Base-by-base conservation (phyloP, 306 rosid genomes). In the Trichosanthes cucumerina region DNA sequence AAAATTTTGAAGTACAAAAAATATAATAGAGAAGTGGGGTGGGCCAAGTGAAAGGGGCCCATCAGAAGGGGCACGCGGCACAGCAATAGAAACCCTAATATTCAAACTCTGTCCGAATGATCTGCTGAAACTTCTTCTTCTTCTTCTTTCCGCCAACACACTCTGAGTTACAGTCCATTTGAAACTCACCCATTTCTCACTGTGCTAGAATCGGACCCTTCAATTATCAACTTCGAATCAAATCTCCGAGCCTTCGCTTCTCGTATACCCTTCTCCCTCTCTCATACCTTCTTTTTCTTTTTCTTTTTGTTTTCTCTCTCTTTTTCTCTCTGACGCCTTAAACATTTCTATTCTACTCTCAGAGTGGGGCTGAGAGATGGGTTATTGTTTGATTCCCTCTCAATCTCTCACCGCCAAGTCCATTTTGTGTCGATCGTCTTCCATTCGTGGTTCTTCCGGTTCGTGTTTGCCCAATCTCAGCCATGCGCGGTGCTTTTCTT, bases 381-480 rank as follows among this genome's bases (percentile, higher is more conserved):
- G 69, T 9, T 80, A 83, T 39, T 87, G 88, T 78, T 76, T 86
- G 52, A 83, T 62, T 26, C 81, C 73, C 60, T 81, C 84, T 59
- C 75, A 81, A 15, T 31, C 36, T 63, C 79, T 88, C 50, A 31
- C 79, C 3, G 11, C 90, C 18, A n/a, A 47, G 1, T 66, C 86
- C 16, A 1, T 78, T 18, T 26, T 33, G 4, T 43, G 69, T 0
- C 85, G 49, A 39, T 24, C 78, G 21, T 74, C 78, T 2, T 18
- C 50, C 47, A 31, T 84, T 16, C 5, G 59, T 47, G 44, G 78
- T 36, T 77, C 77, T 73, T 52, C 79, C 15, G 39, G 77, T 53
- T 60, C 70, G 23, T 84, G 19, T n/a, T 44, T 54, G 24, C 76
- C 82, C 9, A 85, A 78, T 62, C 80, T 75, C 57, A 79, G 34